Evolutionary conservation across 305 asterid genomes (phyloP), one percentile per base, ranked within the genome.

Genomic region (Rubia peregrina): DNA sequence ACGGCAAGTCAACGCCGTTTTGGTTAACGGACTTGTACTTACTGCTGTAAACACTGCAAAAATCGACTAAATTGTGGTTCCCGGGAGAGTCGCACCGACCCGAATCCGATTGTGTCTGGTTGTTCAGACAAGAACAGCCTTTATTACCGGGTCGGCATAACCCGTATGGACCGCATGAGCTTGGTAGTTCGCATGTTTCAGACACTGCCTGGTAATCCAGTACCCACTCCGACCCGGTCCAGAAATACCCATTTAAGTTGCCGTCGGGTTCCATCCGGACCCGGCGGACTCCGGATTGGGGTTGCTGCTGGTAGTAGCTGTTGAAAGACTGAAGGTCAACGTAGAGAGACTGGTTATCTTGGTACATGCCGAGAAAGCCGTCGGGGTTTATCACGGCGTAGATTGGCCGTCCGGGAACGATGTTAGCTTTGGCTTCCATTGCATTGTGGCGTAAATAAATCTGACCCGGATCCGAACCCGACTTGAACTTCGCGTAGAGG

Each of bases 291-390:
- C 96, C 97, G 38, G 88, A 44, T 4, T 74, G 68, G 14, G 80
- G 79, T 70, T 80, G 88, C 77, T 86, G 96, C n/a, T n/a, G n/a
- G n/a, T n/a, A n/a, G 43, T 81, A 92, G 38, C 87, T 87, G 81
- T 81, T 84, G 85, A 92, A 90, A 2, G 97, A 68, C 65, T 84
- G 88, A 48, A 90, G 83, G 36, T 92, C 98, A 3, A 80, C 95
- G 0, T 96, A 97, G 2, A 57, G 13, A 5, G 90, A 81, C 71
- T 88, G 80, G 70, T 89, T 83, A 77, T 82, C 86, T 70, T 92
- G 98, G 72, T 73, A 92, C 88, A 90, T 89, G 33, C 98, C 98
- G 66, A 92, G 46, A 79, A 76, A 92, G 2, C 97, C 98, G 55
- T 79, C 93, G 22, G 95, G 68, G 17, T 78, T 71, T 43, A 92